phyloP scores from a whole-genome alignment of 371 early-diverging fungal species.

The Amoeboradix gromovi region DNA sequence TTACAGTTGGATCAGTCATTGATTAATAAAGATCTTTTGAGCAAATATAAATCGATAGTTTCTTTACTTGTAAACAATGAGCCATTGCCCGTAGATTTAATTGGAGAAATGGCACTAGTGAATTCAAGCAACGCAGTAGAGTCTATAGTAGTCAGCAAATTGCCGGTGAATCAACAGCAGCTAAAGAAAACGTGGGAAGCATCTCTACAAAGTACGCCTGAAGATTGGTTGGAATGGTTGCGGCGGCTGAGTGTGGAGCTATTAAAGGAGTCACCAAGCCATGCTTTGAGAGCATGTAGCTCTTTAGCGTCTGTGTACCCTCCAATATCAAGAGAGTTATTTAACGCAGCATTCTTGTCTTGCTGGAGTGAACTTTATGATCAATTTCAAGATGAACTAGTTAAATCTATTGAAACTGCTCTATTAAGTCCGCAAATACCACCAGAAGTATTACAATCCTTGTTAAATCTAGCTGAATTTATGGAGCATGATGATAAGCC shows the following conservation, averaged over 20 bases:
- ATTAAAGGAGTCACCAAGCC: slow-evolving; percentile 80
- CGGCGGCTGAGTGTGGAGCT: slow-evolving; percentile 60
- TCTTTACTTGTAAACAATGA: slow-evolving; percentile 43
- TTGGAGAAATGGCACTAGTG: not conserved
- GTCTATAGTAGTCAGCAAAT: slow-evolving; percentile 21
- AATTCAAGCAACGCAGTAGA: slow-evolving; percentile 13
- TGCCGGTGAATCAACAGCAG: slow-evolving; percentile 56
- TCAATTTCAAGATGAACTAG: slow-evolving; percentile 67
- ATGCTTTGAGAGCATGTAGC: slow-evolving; percentile 61
- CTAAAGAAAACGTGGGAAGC: slow-evolving; percentile 77
- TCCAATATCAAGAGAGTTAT: slow-evolving; percentile 60
- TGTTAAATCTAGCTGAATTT: slow-evolving; percentile 80
- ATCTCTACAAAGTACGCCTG: slow-evolving; percentile 55
- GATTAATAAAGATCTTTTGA: slow-evolving; percentile 32
- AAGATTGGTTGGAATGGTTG: slow-evolving; percentile 93
- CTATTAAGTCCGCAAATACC: slow-evolving; percentile 54
- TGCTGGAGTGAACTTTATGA: slow-evolving; percentile 80
- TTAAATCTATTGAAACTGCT: slow-evolving; percentile 51
- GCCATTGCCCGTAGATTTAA: slow-evolving; percentile 25
- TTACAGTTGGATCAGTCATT: no score
- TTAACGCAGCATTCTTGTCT: slow-evolving; percentile 86
- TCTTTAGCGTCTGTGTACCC: slow-evolving; percentile 37
- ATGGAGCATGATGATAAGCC: slow-evolving; percentile 93
- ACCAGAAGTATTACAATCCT: slow-evolving; percentile 59
- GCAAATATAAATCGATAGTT: slow-evolving; percentile 35